Base-by-base conservation (phyloP, 192 early-diverging fungal species). In the Entomortierella lignicola region DNA sequence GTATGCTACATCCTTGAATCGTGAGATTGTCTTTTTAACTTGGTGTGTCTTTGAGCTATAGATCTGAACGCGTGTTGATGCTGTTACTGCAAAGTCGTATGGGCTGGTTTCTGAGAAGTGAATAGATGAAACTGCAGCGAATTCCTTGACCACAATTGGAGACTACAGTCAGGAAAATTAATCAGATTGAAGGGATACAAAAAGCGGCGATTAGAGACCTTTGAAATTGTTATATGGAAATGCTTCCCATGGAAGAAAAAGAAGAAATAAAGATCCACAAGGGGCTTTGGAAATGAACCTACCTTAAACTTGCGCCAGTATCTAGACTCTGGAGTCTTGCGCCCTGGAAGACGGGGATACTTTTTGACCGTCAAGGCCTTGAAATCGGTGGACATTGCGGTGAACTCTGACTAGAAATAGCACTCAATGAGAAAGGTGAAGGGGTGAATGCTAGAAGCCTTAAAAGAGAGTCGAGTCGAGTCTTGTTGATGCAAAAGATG, bases 1-100 rank as follows among this genome's bases (percentile, higher is more conserved):
- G 74, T 89, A 94, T 17, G 94, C 98, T 11, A 90, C 87, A 68
- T 95, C 94, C 71, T 90, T 91, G 86, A 99, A 99, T 68, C 98
- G 91, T 43, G 95, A 92, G 67, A 98, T 90, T 20, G 96, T 91
- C 85, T 94, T 94, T 80, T 94, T 96, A 60, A 96, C 89, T 72
- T 92, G 84, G 52, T 93, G 88, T 4, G 93, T 95, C 68, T 89
- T 89, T 61, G 91, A 82, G 56, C 89, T 92, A 85, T 99, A 99
- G 34, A 98, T 85, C 80, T 98, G 96, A 56, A 99, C 91, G 51
- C 96, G 88, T 53, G 95, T 89, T 21, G 95, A 96, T 21, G 93
- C 89, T 30, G 98, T 94, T 21, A 97, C 94, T 8, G 94, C 91
- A 73, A 98, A 94, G 74, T 97, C 94, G 74, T 95, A 84, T 17